These are phyloP conservation scores for Elongisporangium prolatum DNA, from an alignment of 352 stramenopile species.

Conservation along the genomic window DNA sequence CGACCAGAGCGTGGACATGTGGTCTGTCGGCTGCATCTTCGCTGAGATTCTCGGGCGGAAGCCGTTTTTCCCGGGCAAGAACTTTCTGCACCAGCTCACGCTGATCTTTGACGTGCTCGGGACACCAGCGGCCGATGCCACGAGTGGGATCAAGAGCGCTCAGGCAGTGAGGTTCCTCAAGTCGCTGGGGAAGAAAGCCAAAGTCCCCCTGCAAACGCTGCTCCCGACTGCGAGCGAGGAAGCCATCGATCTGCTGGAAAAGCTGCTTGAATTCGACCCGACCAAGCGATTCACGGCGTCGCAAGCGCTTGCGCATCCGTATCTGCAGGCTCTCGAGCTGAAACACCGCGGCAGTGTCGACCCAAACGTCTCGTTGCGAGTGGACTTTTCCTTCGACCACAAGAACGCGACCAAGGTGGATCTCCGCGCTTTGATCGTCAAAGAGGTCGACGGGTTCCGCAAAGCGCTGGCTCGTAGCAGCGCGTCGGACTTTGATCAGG, in stretches of 20 bases:
- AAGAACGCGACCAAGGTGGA: constrained; percentile 72
- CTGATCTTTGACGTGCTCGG: constrained; percentile 79
- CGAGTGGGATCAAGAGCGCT: constrained; percentile 57
- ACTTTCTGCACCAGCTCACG: constrained; percentile 76
- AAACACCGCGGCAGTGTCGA: constrained; percentile 32
- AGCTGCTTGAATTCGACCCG: constrained; percentile 65
- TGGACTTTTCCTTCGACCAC: constrained; percentile 70
- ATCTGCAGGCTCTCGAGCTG: constrained; percentile 63
- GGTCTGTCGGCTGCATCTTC: constrained; percentile 84
- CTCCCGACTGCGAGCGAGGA: constrained; percentile 49
- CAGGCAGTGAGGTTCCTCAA: constrained; percentile 71
- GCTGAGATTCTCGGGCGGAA: constrained; percentile 75
- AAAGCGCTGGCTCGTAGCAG: constrained; percentile 17
- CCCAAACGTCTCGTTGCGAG: constrained; percentile 24
- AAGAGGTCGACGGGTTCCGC: constrained; percentile 59
- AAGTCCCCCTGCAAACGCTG: constrained; percentile 41
- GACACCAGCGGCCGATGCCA: constrained; percentile 37
- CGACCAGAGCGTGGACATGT: constrained; percentile 89
- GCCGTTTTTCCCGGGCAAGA: constrained; percentile 70
- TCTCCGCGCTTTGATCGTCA: constrained; percentile 58
- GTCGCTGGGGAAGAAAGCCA: constrained; percentile 50
- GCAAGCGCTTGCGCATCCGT: constrained; percentile 61
- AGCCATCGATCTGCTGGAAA: constrained; percentile 59
- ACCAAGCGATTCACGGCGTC: constrained; percentile 43
- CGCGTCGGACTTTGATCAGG: background rate